Conservation (phyloP, 495 filamentous ascomycete species). For the Aspergillus nanangensis region DNA sequence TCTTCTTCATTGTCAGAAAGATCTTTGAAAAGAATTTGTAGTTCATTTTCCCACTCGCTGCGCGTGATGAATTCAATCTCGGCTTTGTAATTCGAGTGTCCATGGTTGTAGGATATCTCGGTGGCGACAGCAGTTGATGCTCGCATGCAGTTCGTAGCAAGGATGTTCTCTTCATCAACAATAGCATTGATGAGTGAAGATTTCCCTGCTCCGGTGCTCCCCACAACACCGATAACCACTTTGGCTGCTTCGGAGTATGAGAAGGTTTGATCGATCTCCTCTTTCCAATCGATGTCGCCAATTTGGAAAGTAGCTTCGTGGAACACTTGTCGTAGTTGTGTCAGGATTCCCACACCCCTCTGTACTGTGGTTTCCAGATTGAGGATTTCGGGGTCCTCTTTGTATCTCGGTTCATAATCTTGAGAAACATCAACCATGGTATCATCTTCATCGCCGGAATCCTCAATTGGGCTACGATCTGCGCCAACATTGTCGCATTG, state of each 20-base stretch:
- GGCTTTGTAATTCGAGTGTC: conserved; percentile 50
- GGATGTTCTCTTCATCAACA: conserved; percentile 48
- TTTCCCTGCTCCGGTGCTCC: conserved; percentile 56
- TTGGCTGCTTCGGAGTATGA: conserved; percentile 25
- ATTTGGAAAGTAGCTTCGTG: neutral
- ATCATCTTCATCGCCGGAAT: neutral
- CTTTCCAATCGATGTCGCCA: conserved; percentile 2
- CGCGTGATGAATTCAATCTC: conserved; percentile 57
- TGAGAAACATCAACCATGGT: neutral
- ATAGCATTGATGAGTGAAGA: conserved; percentile 58
- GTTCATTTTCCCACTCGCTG: conserved; percentile 55
- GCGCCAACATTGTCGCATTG: no score
- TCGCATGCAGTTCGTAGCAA: conserved; percentile 55
- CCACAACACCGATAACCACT: conserved; percentile 54
- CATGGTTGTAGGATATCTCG: conserved; percentile 61
- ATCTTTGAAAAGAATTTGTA: conserved; percentile 44
- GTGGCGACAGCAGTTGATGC: conserved; percentile 65
- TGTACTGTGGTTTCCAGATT: neutral
- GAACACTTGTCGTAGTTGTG: neutral
- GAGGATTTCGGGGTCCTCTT: neutral
- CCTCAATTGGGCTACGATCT: no score
- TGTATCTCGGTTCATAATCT: neutral
- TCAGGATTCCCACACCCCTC: neutral
- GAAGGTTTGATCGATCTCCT: neutral
- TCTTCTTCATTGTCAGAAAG: conserved; percentile 43